Evolutionary conservation across 2,329 filamentous ascomycete genomes (phyloP), one percentile per base, ranked within the genome.

Genomic region (Eutypa lata): DNA sequence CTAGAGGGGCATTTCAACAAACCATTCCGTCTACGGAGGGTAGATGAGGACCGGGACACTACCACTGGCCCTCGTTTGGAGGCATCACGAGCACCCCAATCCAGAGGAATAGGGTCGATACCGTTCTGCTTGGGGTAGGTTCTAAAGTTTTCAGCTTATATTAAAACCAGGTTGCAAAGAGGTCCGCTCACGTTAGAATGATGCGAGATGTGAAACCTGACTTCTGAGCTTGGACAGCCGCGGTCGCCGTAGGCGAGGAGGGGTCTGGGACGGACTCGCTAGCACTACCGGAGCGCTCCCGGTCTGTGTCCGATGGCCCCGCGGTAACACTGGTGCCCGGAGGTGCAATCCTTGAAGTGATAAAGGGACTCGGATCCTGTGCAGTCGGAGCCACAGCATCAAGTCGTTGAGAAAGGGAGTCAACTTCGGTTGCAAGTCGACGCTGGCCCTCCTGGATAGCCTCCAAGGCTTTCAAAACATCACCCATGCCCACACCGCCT

Each of bases 111-210:
- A n/a, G 93, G 92, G 59, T 96, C 90, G 71, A 97, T 93, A 57
- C 93, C 93, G 60, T 90, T 91, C 73, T 97, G 93, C 62, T 91
- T 91, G 26, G 93, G 93, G 71, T 97, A 97, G 6, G 92, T 96
- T 48, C 81, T 84, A 52, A 19, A 35, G 18, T 26, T 14, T 51
- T 63, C 49, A 65, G 50, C 48, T 49, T 37, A 31, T 16, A 11
- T 21, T 7, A 21, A 48, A n/a, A n/a, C n/a, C 22, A 44, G 26
- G 33, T 52, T 43, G 47, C 14, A 31, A 16, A 22, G 24, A 47
- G 37, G 40, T 43, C 42, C 52, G 58, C 67, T 62, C 64, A 80
- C 78, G 80, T 83, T 55, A 83, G 71, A 56, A 82, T 73, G 54
- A 83, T 82, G 19, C 80, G 77, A 49, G 79, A 81, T 10, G 78